Evolutionary conservation across 805 yeast genomes (phyloP), one percentile per base, ranked within the genome.

Genomic region (Metschnikowia henanensis): DNA sequence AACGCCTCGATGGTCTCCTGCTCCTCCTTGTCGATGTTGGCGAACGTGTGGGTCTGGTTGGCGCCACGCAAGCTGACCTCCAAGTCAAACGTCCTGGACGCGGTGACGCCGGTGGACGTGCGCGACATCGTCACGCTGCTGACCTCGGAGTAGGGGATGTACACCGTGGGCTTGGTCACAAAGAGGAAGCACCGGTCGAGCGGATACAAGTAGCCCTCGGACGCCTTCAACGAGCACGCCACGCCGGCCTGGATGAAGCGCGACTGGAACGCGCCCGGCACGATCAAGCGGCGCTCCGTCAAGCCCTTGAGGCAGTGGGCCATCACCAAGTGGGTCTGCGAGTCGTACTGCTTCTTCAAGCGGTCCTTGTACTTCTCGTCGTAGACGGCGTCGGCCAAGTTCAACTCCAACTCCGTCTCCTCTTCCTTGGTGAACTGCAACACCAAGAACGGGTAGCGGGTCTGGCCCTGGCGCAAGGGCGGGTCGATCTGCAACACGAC

Each of bases 381-480:
- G 61, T 80, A 90, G 56, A 87, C 97, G 33, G 79, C 87, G 34
- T 91, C 96, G 30, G 83, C 82, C 17, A 94, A 64, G 60, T 94
- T 91, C 56, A 94, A 73, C 59, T 89, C 96, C 30, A 92, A 83
- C 64, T 90, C 97, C 37, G 88, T 79, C 60, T 87, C 96, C 65
- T 94, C 99, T 51, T 90, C 96, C 42, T 83, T 80, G 48, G 84
- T 79, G 60, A 94, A 88, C 68, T 94, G 99, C 63, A 92, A 68
- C 12, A 90, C 92, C 61, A 94, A 72, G 63, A 88, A 94, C 31
- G 97, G 95, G 59, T 94, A 92, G 47, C 96, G 80, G 0, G 99
- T 94, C 69, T 94, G 98, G 43, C 99, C 99, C 69, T 94, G 99
- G 64, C 98, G 83, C 52, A 94, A 73, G 2, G 99, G 99, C 20